Evolutionary conservation across 148 eudicot genomes (phyloP), one percentile per base, ranked within the genome.

Genomic region (Rhododendron simsii): DNA sequence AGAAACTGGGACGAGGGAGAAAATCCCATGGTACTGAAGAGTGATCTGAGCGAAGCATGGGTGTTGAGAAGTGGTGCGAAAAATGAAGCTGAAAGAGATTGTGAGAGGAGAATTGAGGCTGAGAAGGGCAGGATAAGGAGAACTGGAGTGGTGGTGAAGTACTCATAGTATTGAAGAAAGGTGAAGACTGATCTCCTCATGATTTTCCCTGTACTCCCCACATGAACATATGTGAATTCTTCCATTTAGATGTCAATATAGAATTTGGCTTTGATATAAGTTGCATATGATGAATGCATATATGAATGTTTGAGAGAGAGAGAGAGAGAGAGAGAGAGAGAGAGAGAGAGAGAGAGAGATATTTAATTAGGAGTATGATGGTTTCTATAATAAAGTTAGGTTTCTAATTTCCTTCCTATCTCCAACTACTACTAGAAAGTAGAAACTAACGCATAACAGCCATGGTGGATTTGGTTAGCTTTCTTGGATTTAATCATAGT

Each of bases 71-170:
- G n/a, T 7, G 57, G 85, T 8, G 63, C 3, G 20, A 44, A 69
- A 71, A 71, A 71, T 44, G 84, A 44, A n/a, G 82, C 53, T 5
- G 57, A 45, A 18, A 76, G 35, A 23, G 85, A 53, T 65, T 86
- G 88, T 18, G 88, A 86, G 28, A 86, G 77, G 82, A 86, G 88
- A 33, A 86, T 33, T 55, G 85, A 86, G 82, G 85, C 85, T 44
- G 88, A 75, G 48, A 82, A 86, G 55, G 88, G 85, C 41, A 86
- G 65, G 23, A 86, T 83, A 15, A 86, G 77, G 76, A 86, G 77
- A 75, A 76, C 7, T 41, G 85, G 88, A 45, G 59, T 45, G 84
- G 81, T 82, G 85, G 88, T 86, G 76, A 82, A 76, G 85, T 76
- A 45, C 15, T 82, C 76, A 53, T 75, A 86, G 77, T 86, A 57